Percentiles rank a stretch among this genome's conserved stretches.
Evolutionary conservation across 805 yeast species (phyloP).

Genomic region (Kodamaea hsintzibuensis): DNA sequence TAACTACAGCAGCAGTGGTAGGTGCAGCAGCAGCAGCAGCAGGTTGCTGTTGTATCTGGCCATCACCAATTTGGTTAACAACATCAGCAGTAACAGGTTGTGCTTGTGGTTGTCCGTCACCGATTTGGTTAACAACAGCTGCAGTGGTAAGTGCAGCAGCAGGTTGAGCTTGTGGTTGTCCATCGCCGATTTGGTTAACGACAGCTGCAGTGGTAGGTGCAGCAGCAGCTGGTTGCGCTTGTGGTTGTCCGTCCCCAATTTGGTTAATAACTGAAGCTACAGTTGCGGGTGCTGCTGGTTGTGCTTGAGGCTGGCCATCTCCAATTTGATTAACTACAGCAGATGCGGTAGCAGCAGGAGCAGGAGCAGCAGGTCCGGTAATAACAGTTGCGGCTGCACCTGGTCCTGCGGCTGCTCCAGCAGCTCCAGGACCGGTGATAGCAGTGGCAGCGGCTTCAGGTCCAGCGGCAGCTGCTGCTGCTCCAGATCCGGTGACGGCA

Average conservation of each 20-base stretch:
- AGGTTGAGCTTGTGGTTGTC: no score
- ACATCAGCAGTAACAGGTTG: conserved; percentile 16
- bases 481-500: no score
- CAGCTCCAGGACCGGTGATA: no score
- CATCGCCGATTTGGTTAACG: conserved; percentile 37
- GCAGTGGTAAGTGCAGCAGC: conserved; percentile 12
- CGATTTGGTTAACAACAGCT: conserved; percentile 13
- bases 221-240: conserved; percentile 11
- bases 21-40: conserved; percentile 21
- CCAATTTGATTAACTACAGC: conserved; percentile 39
- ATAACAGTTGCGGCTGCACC: conserved; percentile 15
- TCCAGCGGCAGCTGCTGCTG: conserved; percentile 23
- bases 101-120: conserved; percentile 28
- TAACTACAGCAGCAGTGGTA: background rate
- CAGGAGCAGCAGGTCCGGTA: conserved; percentile 21
- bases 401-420: conserved; percentile 1
- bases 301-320: conserved; percentile 58
- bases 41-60: no score
- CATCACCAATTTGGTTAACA: conserved; percentile 37
- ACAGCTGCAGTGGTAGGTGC: conserved; percentile 17
- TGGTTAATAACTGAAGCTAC: conserved; percentile 33
- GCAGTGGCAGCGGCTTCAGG: conserved; percentile 16
- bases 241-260: conserved; percentile 43
- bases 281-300: conserved; percentile 18
- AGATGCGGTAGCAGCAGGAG: conserved; percentile 18